A percentile compares a stretch with the other conserved stretches of the same genome.
phyloP scores from a whole-genome alignment of 2,329 filamentous ascomycete species.

The Teratosphaeria epicoccoides region DNA sequence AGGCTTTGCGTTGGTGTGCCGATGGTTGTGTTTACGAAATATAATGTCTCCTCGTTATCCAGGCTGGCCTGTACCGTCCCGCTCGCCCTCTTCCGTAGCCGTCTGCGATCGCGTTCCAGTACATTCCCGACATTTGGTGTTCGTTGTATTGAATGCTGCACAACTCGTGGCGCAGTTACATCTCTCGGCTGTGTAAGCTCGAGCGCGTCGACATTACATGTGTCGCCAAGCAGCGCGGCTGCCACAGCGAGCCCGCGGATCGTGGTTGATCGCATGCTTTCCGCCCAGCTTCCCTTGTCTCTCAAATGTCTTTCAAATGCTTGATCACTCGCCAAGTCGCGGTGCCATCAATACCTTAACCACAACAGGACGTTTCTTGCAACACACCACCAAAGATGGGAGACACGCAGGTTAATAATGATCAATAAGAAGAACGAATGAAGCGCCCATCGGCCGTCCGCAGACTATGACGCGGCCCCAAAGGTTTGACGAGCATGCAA shows the following conservation, averaged over 20 bases:
- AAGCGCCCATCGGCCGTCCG: neutral
- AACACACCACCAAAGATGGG: neutral
- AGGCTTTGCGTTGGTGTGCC: constrained; percentile 48
- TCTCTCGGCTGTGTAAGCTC: constrained; percentile 19
- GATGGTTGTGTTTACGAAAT: constrained; percentile 47
- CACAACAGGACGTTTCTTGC: neutral
- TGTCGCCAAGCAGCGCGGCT: constrained; percentile 11
- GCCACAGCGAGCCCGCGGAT: constrained; percentile 19
- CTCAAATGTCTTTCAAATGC: neutral
- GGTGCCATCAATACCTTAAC: too few species aligned
- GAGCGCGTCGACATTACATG: constrained; percentile 18
- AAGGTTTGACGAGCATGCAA: neutral
- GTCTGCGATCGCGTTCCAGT: constrained; percentile 35
- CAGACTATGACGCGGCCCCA: neutral
- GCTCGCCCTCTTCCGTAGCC: constrained; percentile 30
- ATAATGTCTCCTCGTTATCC: constrained; percentile 50
- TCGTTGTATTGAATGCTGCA: constrained; percentile 42
- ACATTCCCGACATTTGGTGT: constrained; percentile 36
- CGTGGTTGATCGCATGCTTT: constrained; percentile 17
- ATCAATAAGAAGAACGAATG: too few species aligned
- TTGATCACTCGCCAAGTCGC: too few species aligned
- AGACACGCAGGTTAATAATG: too few species aligned
- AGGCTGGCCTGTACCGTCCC: constrained; percentile 37
- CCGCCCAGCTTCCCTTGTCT: neutral
- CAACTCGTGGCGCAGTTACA: constrained; percentile 31